Percentiles rank a stretch among this genome's conserved stretches.
Conservation (phyloP, 2,329 filamentous ascomycete genomes). For the Anisogramma anomala region DNA sequence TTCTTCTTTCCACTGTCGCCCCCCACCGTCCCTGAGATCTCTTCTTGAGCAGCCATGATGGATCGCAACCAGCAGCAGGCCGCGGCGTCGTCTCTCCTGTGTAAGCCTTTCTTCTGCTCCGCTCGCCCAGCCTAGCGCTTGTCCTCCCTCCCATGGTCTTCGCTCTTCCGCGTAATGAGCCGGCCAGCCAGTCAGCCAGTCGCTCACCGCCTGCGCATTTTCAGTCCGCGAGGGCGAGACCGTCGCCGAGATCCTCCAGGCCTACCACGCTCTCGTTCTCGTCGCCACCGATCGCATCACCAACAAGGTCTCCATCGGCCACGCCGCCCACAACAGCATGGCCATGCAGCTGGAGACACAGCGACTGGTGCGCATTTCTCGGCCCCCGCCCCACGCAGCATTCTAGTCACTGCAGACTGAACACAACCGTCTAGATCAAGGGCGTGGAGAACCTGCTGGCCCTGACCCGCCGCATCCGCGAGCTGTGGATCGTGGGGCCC, state of each 20-base stretch:
- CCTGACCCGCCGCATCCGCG: conserved; percentile 37
- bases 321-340: conserved; percentile 29
- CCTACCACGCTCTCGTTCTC: conserved; percentile 32
- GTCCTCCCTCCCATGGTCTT: too few relatives aligned
- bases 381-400: neutral
- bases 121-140: neutral
- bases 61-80: conserved; percentile 15
- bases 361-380: conserved; percentile 23
- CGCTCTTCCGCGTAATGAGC: too few relatives aligned
- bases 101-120: conserved; percentile 5
- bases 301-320: conserved; percentile 24
- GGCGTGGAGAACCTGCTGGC: conserved; percentile 33
- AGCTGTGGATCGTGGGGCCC: conserved; percentile 38
- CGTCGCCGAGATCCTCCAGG: conserved; percentile 33
- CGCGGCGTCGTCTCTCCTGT: conserved; percentile 14
- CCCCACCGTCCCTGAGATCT: too few relatives aligned
- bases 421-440: conserved; percentile 22
- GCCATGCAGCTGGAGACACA: conserved; percentile 28
- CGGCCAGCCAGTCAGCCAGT: too few relatives aligned
- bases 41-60: conserved; percentile 8
- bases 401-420: neutral
- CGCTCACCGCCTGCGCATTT: neutral
- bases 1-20: too few relatives aligned
- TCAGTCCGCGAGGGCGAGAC: conserved; percentile 34
- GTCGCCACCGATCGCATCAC: conserved; percentile 26